Evolutionary conservation across 805 yeast species (phyloP), one percentile per base, ranked within the genome.

Genomic region (Yarrowia deformans): DNA sequence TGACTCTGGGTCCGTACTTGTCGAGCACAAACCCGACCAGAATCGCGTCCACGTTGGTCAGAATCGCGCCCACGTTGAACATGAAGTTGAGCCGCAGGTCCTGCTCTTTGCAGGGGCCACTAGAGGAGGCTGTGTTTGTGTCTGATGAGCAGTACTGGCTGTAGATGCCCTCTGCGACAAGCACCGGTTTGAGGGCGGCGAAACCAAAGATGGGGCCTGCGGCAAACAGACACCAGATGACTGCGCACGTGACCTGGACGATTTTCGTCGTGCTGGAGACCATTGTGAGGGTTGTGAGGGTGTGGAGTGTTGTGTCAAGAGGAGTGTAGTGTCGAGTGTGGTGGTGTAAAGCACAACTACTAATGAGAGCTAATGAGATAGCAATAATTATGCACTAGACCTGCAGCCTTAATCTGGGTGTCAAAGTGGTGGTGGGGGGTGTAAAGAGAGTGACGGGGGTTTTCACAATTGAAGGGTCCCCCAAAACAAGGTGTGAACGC

Each of bases 121-220:
- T 75, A n/a, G n/a, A n/a, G 3, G 81, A 16, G 7, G 40, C 1
- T 6, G 23, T 8, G 7, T 10, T 23, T 8, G 8, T 23, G 29
- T 23, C 29, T 23, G 29, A 2, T 23, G 60, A 7, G 76, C 98
- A 93, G 8, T 81, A 75, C 1, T 87, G 85, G 32, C 83, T 78
- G 74, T 93, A 94, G 3, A 93, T 89, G 3, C 94, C 93, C 75
- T 94, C 93, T 10, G 82, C 77, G 19, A 92, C 84, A 54, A 94
- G 79, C 12, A 93, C 86, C 7, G 97, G 96, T 76, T 94, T 94
- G 68, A 93, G 81, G 3, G 98, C 98, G 32, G 98, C 97, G 81
- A 93, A 93, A 4, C 98, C 98, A 82, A 93, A 93, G 14, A 93
- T 88, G 0, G 96, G 92, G 7, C 98, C 98, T 0, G 97, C 97